Evolutionary conservation across 768 basidiomycete genomes (phyloP).

Genomic region (Phanerodontia chrysosporium): DNA sequence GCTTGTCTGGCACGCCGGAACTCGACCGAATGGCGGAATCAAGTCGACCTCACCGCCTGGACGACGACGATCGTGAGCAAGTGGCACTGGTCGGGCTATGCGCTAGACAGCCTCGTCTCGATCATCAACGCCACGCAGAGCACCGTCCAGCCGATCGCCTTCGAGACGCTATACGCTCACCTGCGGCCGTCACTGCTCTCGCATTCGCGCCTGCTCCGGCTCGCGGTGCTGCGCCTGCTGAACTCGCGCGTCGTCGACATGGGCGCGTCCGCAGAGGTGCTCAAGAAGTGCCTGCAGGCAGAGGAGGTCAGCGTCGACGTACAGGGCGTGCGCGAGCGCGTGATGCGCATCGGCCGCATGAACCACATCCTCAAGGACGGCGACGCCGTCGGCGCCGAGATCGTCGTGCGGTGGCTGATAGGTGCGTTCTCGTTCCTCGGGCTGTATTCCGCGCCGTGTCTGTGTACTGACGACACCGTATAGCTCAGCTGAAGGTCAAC

Average conservation of each 20-base stretch:
- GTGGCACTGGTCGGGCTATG: constrained; percentile 59
- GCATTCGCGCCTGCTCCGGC: constrained; percentile 63
- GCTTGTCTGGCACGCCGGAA: constrained; percentile 43
- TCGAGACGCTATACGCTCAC: constrained; percentile 47
- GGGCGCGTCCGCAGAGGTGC: constrained; percentile 44
- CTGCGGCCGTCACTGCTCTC: constrained; percentile 62
- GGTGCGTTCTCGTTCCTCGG: constrained; percentile 42
- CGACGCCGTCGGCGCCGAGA: constrained; percentile 53
- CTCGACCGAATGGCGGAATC: constrained; percentile 40
- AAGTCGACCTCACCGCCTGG: constrained; percentile 50
- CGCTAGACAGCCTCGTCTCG: constrained; percentile 49
- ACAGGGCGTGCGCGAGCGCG: constrained; percentile 80
- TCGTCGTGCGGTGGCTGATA: constrained; percentile 69
- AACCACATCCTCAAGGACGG: constrained; percentile 55
- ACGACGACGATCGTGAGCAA: constrained; percentile 35
- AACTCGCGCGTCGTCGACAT: constrained; percentile 45
- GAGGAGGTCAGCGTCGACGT: constrained; percentile 79
- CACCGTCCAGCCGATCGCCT: constrained; percentile 17
- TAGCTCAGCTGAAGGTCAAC: constrained; percentile 91
- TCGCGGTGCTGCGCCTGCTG: constrained; percentile 61
- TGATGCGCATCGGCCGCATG: constrained; percentile 71
- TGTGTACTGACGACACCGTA: neutral
- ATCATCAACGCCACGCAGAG: constrained; percentile 45
- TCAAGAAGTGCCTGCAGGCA: constrained; percentile 68
- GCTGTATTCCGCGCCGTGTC: neutral